Evolutionary conservation across 768 basidiomycete genomes (phyloP).

Genomic region (Podaxis sp.): DNA sequence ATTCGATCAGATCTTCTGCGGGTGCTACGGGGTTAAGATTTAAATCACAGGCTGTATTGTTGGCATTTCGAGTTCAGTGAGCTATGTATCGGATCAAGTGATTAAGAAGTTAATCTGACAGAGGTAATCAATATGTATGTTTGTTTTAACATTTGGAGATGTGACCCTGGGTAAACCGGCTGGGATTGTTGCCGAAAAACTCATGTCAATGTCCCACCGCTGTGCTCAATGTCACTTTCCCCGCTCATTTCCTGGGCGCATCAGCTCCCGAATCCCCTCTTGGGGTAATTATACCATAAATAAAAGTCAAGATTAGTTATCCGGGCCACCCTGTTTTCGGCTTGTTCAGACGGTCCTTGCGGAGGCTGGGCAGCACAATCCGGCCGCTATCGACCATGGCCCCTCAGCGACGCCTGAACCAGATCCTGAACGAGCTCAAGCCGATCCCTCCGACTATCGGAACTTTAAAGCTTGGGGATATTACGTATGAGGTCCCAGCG

Average conservation of each 20-base stretch:
- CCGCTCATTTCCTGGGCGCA: slow-evolving; percentile 6
- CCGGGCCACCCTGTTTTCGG: neutral
- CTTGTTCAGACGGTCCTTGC: slow-evolving; percentile 10
- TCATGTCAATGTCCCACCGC: slow-evolving; percentile 4
- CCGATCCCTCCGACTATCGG: slow-evolving; percentile 44
- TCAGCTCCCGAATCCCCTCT: slow-evolving; percentile 5
- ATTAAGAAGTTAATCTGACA: neutral
- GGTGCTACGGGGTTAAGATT: no score
- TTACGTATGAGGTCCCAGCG: slow-evolving; percentile 53
- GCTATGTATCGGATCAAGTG: no score
- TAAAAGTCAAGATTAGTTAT: slow-evolving; percentile 9
- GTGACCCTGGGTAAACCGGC: slow-evolving; percentile 11
- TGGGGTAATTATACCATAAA: neutral
- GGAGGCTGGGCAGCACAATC: slow-evolving; percentile 5
- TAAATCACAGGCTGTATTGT: no score
- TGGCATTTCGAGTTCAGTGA: no score
- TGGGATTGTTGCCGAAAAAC: slow-evolving; percentile 10
- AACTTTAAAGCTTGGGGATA: slow-evolving; percentile 55
- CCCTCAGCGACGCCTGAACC: slow-evolving; percentile 47
- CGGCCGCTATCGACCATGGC: slow-evolving; percentile 27
- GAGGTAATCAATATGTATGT: neutral
- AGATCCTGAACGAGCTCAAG: slow-evolving; percentile 45
- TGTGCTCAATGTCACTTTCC: slow-evolving; percentile 2
- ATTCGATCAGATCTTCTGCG: neutral
- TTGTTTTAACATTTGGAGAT: neutral